A percentile compares a stretch with the other conserved stretches of the same genome.
Evolutionary conservation across 225 moss, liverwort and hornwort species (phyloP).

Genomic region (Neckera pumila): DNA sequence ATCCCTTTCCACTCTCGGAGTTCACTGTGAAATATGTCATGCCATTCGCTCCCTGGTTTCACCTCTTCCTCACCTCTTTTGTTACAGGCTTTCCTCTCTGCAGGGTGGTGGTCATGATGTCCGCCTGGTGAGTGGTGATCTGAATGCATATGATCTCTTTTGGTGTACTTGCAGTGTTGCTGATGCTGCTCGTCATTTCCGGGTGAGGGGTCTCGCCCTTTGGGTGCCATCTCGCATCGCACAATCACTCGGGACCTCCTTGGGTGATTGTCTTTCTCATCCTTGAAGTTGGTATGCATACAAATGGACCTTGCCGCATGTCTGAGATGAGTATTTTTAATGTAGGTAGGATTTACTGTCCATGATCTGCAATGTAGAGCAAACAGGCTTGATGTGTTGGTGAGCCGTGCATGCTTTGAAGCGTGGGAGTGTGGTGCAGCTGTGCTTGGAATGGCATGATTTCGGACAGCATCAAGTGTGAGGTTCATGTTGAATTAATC

Average conservation of each 20-base stretch:
- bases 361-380: not conserved
- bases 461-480: not conserved
- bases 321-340: not conserved
- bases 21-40: not conserved
- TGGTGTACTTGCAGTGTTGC: not conserved
- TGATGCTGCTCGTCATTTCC: slow-evolving; percentile 5
- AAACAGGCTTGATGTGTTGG: not conserved
- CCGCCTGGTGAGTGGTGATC: not conserved
- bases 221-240: slow-evolving; percentile 21
- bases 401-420: not conserved
- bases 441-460: not conserved
- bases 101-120: not conserved
- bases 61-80: not conserved
- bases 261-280: not conserved
- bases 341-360: not conserved
- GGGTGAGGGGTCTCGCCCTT: slow-evolving; percentile 6
- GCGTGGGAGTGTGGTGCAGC: not conserved
- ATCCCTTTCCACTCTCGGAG: slow-evolving; percentile 24
- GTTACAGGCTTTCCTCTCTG: not conserved
- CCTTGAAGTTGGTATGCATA: not conserved
- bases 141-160: not conserved
- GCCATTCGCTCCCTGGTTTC: slow-evolving; percentile 3
- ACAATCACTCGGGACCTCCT: not conserved
- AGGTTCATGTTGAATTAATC: slow-evolving; percentile 9
- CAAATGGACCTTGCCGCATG: not conserved